phyloP scores from a whole-genome alignment of 192 early-diverging fungal species.

The Jimgerdemannia lactiflua region DNA sequence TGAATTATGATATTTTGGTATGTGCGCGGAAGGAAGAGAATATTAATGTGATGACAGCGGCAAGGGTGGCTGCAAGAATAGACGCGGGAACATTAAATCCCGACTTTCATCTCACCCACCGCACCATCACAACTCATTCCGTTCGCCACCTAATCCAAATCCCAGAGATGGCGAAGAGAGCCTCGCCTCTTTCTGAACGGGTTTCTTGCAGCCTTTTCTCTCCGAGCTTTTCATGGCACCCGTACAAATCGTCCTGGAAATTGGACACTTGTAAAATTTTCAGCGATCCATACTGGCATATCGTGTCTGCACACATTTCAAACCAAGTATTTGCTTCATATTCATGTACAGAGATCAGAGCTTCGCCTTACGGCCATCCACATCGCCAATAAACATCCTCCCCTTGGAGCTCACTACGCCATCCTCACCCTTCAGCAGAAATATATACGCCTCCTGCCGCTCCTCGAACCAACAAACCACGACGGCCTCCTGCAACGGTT shows the following conservation, averaged over 20 bases:
- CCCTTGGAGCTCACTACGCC: not conserved
- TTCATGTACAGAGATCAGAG: no score
- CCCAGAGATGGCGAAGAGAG: not conserved
- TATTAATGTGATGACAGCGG: not conserved
- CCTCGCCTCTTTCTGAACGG: slow-evolving; percentile 34
- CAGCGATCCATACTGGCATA: no score
- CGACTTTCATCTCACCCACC: not conserved
- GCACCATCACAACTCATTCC: not conserved
- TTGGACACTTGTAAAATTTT: no score
- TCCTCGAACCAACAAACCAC: not conserved
- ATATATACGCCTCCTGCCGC: not conserved
- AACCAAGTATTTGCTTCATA: no score
- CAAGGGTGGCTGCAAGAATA: not conserved
- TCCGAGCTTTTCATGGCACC: slow-evolving; percentile 25
- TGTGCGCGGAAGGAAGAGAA: not conserved
- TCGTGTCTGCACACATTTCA: no score
- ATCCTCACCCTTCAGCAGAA: not conserved
- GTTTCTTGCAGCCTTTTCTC: slow-evolving; percentile 36
- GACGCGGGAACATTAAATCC: not conserved
- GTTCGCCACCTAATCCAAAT: not conserved
- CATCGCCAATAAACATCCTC: not conserved
- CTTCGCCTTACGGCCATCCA: not conserved
- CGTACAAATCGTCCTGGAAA: slow-evolving; percentile 39
- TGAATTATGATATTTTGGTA: slow-evolving; percentile 13
- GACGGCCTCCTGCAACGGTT: not conserved